phyloP scores from a whole-genome alignment of 208 protist genomes.

The Wallacemonas sp. region DNA sequence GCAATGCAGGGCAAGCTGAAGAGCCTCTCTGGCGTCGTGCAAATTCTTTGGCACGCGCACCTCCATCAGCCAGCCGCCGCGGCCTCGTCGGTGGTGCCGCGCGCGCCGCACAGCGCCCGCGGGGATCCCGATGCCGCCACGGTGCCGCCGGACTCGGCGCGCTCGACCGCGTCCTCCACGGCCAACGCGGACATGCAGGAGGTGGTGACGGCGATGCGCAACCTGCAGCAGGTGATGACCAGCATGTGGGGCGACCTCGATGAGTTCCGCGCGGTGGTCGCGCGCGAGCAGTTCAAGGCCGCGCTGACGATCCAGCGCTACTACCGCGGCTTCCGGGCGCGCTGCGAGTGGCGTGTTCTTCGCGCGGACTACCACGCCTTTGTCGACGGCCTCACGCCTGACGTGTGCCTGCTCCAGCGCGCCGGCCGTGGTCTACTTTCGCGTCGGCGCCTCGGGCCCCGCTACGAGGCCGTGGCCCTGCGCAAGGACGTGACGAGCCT shows the following conservation, averaged over 20 bases:
- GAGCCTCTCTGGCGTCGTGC: constrained; percentile 56
- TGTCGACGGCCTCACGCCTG: constrained; percentile 36
- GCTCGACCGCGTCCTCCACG: constrained; percentile 5
- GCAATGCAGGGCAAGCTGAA: constrained; percentile 82
- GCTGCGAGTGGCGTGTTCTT: constrained; percentile 46
- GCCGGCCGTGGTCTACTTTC: constrained; percentile 38
- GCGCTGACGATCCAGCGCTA: constrained; percentile 77
- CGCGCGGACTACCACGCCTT: constrained; percentile 54
- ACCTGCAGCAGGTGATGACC: constrained; percentile 59
- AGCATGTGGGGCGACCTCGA: constrained; percentile 71
- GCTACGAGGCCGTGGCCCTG: constrained; percentile 27
- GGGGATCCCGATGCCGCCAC: constrained; percentile 6
- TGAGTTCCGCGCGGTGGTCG: constrained; percentile 51
- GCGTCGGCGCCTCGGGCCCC: constrained; percentile 20
- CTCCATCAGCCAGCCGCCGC: constrained; percentile 34
- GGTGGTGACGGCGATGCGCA: constrained; percentile 49
- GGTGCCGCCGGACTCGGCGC: constrained; percentile 3
- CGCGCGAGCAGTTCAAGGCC: constrained; percentile 49
- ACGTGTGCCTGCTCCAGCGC: constrained; percentile 43
- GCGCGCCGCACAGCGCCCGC: not conserved
- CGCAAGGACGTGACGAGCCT: constrained; percentile 24
- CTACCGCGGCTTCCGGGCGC: constrained; percentile 68
- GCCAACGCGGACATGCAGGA: constrained; percentile 37
- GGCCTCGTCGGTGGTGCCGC: not conserved
- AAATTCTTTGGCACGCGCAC: constrained; percentile 70